Evolutionary conservation across 2,329 filamentous ascomycete species (phyloP).

Genomic region (Penicillium sp.): DNA sequence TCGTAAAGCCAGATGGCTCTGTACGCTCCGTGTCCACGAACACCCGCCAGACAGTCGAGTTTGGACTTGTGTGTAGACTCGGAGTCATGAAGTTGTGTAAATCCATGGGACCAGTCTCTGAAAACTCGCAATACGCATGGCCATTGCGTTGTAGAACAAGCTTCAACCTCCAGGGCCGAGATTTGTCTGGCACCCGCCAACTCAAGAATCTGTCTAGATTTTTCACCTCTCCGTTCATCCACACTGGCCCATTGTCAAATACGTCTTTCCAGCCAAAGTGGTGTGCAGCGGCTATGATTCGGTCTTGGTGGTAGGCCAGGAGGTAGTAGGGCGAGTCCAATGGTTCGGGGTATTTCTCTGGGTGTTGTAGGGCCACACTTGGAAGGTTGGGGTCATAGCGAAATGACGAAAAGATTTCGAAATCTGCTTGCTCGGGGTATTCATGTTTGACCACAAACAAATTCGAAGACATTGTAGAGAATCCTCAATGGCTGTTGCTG

Average conservation of each 20-base stretch:
- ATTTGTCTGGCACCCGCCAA: constrained; percentile 31
- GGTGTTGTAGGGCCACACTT: constrained; percentile 25
- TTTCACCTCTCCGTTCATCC: constrained; percentile 32
- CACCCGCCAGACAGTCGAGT: constrained; percentile 46
- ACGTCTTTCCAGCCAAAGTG: constrained; percentile 50
- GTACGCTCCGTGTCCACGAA: constrained; percentile 55
- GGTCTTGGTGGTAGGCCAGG: constrained; percentile 73
- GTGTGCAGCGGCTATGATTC: constrained; percentile 63
- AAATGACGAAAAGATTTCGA: constrained; percentile 69
- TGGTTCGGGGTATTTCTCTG: constrained; percentile 38
- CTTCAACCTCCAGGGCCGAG: constrained; percentile 40
- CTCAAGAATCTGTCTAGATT: constrained; percentile 30
- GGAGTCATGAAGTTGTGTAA: constrained; percentile 28
- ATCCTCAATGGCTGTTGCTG: constrained; percentile 7
- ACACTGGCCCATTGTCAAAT: constrained; percentile 10
- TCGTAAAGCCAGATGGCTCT: constrained; percentile 64
- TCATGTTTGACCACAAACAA: not conserved
- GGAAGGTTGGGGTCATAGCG: constrained; percentile 67
- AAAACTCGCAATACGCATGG: constrained; percentile 31
- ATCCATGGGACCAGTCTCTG: constrained; percentile 28
- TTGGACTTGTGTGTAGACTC: constrained; percentile 9
- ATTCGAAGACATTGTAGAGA: constrained; percentile 14
- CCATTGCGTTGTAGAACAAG: constrained; percentile 34
- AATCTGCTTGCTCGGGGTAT: constrained; percentile 30
- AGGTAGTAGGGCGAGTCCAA: constrained; percentile 70